Evolutionary conservation across 768 basidiomycete species (phyloP).

Genomic region (Tricholoma hemisulphureum): DNA sequence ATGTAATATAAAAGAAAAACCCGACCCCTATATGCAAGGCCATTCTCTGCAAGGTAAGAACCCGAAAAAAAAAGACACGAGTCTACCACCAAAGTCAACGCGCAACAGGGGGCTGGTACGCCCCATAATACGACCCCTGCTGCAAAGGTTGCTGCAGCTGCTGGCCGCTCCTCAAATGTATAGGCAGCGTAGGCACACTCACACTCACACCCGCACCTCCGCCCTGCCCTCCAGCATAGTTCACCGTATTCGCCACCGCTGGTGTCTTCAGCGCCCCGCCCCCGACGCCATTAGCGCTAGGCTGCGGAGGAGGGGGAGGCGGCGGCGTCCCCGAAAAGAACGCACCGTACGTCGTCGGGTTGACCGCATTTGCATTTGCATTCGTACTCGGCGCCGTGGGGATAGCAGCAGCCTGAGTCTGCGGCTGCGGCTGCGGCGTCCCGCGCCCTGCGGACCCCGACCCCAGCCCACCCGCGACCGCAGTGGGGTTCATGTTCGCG

Average conservation of each 20-base stretch:
- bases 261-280: constrained; percentile 16
- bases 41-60: neutral
- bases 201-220: constrained; percentile 7
- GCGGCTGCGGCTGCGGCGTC: constrained; percentile 42
- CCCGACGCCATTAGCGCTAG: neutral
- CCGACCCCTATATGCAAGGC: neutral
- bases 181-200: constrained; percentile 31
- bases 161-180: constrained; percentile 29
- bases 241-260: constrained; percentile 28
- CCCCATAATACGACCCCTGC: constrained; percentile 25
- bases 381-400: no score
- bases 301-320: neutral
- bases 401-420: constrained; percentile 2
- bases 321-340: constrained; percentile 20
- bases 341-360: constrained; percentile 22
- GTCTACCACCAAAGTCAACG: constrained; percentile 5
- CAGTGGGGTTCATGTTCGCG: constrained; percentile 10
- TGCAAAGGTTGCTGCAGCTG: constrained; percentile 16
- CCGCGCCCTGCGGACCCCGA: constrained; percentile 16
- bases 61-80: constrained; percentile 6
- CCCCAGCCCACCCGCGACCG: constrained; percentile 25
- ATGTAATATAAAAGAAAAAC: neutral
- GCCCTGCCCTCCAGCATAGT: constrained; percentile 7
- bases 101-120: constrained; percentile 20
- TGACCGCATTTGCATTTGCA: constrained; percentile 6